Percentiles rank a stretch among this genome's conserved stretches.
Evolutionary conservation across 2,329 filamentous ascomycete genomes (phyloP).

Genomic region (Aspergillus proliferans): DNA sequence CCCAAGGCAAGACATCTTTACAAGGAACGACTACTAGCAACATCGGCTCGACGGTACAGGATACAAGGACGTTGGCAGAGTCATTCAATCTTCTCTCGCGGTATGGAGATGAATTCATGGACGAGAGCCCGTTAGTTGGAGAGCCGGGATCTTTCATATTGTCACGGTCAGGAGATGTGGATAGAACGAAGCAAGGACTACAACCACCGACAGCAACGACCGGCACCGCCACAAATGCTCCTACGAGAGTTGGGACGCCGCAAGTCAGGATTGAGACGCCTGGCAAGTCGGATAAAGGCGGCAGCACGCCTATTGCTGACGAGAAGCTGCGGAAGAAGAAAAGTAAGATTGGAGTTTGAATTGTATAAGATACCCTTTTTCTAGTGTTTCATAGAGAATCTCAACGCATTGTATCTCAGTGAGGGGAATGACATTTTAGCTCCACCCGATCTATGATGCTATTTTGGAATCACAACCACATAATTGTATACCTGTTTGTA

Average conservation of each 20-base stretch:
- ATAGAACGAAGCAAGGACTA: constrained; percentile 10
- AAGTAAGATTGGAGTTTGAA: constrained; percentile 24
- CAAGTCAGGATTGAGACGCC: constrained; percentile 29
- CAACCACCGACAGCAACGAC: constrained; percentile 6
- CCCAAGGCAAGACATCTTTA: constrained; percentile 21
- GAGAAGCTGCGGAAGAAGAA: constrained; percentile 33
- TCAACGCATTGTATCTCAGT: too few species aligned
- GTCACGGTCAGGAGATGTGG: constrained; percentile 33
- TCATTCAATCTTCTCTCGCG: constrained; percentile 47
- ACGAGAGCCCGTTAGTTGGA: constrained; percentile 57
- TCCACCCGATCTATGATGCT: neutral
- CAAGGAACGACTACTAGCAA: constrained; percentile 10
- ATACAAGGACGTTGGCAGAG: constrained; percentile 39
- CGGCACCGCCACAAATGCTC: constrained; percentile 2
- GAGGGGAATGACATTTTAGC: neutral
- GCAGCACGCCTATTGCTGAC: constrained; percentile 27
- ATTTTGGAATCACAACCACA: neutral
- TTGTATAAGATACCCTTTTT: constrained; percentile 18
- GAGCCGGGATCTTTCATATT: constrained; percentile 59
- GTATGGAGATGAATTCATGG: constrained; percentile 57
- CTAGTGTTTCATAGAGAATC: too few species aligned
- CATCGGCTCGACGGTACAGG: constrained; percentile 23
- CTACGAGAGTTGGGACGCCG: constrained; percentile 23
- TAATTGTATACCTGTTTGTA: neutral
- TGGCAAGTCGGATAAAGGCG: constrained; percentile 26